phyloP scores from a whole-genome alignment of 2,329 filamentous ascomycete species.

The Metarhizium album region DNA sequence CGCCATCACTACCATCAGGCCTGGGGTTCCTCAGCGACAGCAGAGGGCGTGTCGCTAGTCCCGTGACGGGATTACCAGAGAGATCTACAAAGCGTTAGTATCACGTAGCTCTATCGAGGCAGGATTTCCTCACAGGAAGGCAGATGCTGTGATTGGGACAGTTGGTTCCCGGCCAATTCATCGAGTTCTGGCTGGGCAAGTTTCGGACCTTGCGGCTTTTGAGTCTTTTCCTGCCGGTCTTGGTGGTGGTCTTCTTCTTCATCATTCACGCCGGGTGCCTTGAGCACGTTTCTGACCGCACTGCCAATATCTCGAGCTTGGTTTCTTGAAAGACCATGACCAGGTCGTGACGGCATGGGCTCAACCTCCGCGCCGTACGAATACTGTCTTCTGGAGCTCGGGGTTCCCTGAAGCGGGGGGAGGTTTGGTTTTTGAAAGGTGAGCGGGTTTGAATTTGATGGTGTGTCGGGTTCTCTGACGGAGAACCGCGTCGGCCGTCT shows the following conservation, averaged over 20 bases:
- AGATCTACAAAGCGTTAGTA: conserved; percentile 4
- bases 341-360: conserved; percentile 16
- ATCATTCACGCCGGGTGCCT: conserved; percentile 6
- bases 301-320: conserved; percentile 16
- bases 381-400: conserved; percentile 26
- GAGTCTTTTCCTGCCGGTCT: neutral
- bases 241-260: conserved; percentile 8
- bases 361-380: conserved; percentile 27
- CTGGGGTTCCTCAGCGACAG: neutral
- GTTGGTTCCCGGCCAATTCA: conserved; percentile 10
- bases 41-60: neutral
- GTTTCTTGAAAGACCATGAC: conserved; percentile 7
- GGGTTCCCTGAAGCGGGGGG: conserved; percentile 19
- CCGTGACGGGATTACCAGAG: neutral
- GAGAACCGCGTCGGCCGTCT: conserved; percentile 6
- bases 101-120: neutral
- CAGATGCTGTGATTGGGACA: neutral
- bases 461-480: conserved; percentile 6
- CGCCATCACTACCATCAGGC: conserved; percentile 15
- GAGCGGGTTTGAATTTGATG: conserved; percentile 1
- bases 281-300: conserved; percentile 20
- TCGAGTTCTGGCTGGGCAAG: conserved; percentile 11
- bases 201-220: neutral
- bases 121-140: conserved; percentile 4
- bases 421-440: conserved; percentile 16